Conservation (phyloP, 1,139 yeast species). For the Kodamaea derodonti region DNA sequence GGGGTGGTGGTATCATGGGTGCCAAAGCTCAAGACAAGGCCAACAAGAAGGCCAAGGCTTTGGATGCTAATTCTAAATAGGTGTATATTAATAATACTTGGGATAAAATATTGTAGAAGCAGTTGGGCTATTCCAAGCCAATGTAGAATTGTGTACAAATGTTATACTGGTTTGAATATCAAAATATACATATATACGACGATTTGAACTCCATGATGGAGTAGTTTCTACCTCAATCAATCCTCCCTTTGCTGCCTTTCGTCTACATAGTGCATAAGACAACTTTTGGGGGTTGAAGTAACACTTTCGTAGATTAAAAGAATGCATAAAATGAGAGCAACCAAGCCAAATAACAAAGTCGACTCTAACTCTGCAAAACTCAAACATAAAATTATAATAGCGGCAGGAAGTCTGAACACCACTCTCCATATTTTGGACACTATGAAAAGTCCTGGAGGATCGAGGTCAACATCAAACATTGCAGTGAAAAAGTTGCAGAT, state of each 20-base stretch:
- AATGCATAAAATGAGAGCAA: conserved; percentile 28
- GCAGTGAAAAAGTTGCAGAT: conserved; percentile 34
- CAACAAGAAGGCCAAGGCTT: conserved; percentile 42
- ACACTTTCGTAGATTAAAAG: conserved; percentile 36
- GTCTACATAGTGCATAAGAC: background rate
- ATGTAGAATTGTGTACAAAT: too few species aligned
- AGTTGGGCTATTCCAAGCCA: too few species aligned
- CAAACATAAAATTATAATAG: conserved; percentile 36
- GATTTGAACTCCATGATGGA: too few species aligned
- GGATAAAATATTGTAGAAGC: background rate
- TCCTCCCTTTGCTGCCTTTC: background rate
- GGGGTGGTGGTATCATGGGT: conserved; percentile 99
- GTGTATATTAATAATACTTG: conserved; percentile 5
- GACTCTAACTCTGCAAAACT: conserved; percentile 44
- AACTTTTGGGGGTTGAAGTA: conserved; percentile 21
- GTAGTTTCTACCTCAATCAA: too few species aligned
- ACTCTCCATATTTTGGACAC: conserved; percentile 38
- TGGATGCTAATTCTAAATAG: conserved; percentile 22
- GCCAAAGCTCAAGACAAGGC: conserved; percentile 80
- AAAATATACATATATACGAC: too few species aligned
- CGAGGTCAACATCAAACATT: conserved; percentile 35
- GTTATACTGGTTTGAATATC: too few species aligned
- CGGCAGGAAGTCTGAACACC: conserved; percentile 37
- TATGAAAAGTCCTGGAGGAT: conserved; percentile 26
- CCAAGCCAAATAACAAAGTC: conserved; percentile 43